Evolutionary conservation across 768 basidiomycete genomes (phyloP).

Genomic region (Pleurotus djamor): DNA sequence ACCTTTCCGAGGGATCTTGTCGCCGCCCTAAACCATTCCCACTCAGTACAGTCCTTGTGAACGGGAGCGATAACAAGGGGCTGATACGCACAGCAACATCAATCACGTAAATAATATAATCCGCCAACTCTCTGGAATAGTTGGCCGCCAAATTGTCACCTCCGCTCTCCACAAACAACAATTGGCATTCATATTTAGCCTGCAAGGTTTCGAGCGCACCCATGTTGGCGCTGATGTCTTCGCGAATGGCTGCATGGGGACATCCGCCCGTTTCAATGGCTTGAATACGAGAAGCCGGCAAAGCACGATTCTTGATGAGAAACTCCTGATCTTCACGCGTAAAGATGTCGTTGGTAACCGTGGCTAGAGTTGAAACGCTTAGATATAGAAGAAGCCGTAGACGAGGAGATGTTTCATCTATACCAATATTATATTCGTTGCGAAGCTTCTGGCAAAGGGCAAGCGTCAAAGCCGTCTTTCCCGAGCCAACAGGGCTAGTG

Average conservation of each 20-base stretch:
- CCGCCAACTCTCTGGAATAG: conserved; percentile 94
- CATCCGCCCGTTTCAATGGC: conserved; percentile 99
- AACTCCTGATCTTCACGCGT: conserved; percentile 98
- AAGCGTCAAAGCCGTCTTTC: conserved; percentile 93
- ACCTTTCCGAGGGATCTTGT: conserved; percentile 98
- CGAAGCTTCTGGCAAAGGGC: conserved; percentile 84
- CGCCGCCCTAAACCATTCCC: conserved; percentile 70
- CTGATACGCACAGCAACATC: conserved; percentile 66
- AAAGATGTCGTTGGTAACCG: conserved; percentile 99
- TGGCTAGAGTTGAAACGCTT: conserved; percentile 46
- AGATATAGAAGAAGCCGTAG: not conserved
- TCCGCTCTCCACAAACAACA: conserved; percentile 94
- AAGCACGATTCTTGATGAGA: conserved; percentile 87
- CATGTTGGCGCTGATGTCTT: conserved; percentile 97
- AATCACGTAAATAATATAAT: conserved; percentile 95
- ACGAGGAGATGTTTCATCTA: conserved; percentile 15
- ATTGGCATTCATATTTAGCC: conserved; percentile 84
- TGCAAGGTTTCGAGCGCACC: conserved; percentile 94
- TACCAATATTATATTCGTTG: conserved; percentile 88
- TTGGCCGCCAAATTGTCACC: conserved; percentile 98
- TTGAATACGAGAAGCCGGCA: conserved; percentile 81
- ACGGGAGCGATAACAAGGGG: not conserved
- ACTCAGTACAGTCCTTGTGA: not conserved
- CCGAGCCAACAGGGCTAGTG: conserved; percentile 91
- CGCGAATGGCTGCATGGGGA: conserved; percentile 96